Evolutionary conservation across 306 rosid genomes (phyloP), one percentile per base, ranked within the genome.

Genomic region (Macrotyloma uniflorum): DNA sequence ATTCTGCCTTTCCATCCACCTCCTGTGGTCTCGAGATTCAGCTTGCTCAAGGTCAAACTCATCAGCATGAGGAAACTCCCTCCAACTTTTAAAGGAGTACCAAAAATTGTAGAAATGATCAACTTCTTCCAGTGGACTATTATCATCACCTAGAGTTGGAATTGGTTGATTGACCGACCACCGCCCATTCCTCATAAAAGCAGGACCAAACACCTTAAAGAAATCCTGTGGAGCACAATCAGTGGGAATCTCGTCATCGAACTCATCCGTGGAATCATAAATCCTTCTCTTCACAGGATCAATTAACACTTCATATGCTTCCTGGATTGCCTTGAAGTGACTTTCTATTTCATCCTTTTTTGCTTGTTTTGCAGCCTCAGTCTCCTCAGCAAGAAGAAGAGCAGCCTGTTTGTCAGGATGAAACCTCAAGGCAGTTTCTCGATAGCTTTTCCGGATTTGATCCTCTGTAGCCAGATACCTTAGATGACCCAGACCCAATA

Each of bases 1-100:
- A 87, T 93, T 96, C 83, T 93, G 98, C 85, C 99, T 96, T 84
- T 96, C 99, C 98, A 96, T 96, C 98, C 98, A 96, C 84, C 99
- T 88, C 86, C 47, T 91, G 65, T 96, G 98, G 77, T 96, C 99
- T 79, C 98, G 93, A 71, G 97, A 90, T 80, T 96, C 99, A 11
- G 99, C 93, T 86, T 96, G 97, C 89, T 96, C 99, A 40, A 93
- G 83, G 82, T 96, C 99, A 88, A 83, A 96, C 83, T 96, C 99
- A 66, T 96, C 99, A 58, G 89, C 87, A 75, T 96, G 99, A 54
- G 99, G 97, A 79, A 96, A 96, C 93, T 96, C 99, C 77, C 99
- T 89, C 98, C 99, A 96, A 74, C 99, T 96, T 86, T 85, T 96
- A 72, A 91, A 96, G 81, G 75, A 51, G 85, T 96, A 96, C 99